These are phyloP conservation scores for Plasmodium billcollinsi DNA, from an alignment of 169 alveolate species.

Conservation along the genomic window DNA sequence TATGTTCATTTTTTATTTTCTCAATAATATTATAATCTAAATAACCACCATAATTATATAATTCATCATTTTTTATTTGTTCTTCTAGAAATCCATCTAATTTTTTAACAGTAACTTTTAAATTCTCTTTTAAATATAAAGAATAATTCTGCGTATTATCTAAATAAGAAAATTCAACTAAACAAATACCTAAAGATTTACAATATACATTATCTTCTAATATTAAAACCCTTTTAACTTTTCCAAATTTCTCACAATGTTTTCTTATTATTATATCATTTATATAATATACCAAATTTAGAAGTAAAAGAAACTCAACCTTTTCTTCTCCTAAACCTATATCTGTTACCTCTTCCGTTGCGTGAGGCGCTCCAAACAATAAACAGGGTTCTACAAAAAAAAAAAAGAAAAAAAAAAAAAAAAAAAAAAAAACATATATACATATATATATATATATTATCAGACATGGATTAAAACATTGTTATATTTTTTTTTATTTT, in stretches of 20 bases:
- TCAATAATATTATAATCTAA: constrained; percentile 42
- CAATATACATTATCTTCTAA: constrained; percentile 60
- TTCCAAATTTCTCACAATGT: constrained; percentile 56
- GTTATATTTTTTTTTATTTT: constrained; percentile 14
- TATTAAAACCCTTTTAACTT: constrained; percentile 73
- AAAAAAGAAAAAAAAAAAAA: not conserved
- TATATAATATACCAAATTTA: constrained; percentile 53
- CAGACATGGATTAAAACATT: no score
- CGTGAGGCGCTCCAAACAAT: constrained; percentile 69
- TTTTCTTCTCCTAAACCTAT: constrained; percentile 9
- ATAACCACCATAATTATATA: constrained; percentile 75
- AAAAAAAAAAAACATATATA: not conserved
- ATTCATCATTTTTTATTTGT: constrained; percentile 66
- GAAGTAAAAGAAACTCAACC: constrained; percentile 19
- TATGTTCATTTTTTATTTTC: constrained; percentile 28
- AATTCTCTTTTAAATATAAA: constrained; percentile 54
- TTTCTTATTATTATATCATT: constrained; percentile 58
- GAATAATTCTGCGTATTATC: constrained; percentile 54
- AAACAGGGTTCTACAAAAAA: constrained; percentile 50
- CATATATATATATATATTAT: not conserved
- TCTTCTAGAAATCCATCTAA: constrained; percentile 28
- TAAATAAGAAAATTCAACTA: constrained; percentile 60
- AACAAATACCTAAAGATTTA: constrained; percentile 65
- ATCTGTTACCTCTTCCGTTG: constrained; percentile 24
- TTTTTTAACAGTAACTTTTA: constrained; percentile 44